Evolutionary conservation across 495 filamentous ascomycete genomes (phyloP), one percentile per base, ranked within the genome.

Genomic region (Penicillium argentinense): DNA sequence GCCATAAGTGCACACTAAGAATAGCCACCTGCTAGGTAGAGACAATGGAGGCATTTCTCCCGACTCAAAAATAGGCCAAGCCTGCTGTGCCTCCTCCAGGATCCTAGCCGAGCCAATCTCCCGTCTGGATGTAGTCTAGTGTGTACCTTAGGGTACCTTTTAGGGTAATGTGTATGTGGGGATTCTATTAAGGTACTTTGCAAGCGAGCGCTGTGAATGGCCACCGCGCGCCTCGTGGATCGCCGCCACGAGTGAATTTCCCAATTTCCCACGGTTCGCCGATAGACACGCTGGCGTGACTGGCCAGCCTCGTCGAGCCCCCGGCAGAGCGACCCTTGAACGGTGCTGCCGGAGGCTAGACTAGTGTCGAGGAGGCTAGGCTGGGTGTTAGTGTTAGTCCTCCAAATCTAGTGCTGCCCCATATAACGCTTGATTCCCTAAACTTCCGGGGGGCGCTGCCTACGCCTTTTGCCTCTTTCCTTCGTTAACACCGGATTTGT

Each of bases 181-280:
- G n/a, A 33, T 7, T 33, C n/a, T 7, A 14, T 33, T 33, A 49
- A 42, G 26, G 40, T 29, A 7, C 40, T 42, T 26, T 24, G 5
- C 12, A 39, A 39, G 49, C 49, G 49, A 52, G 49, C 28, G 9
- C 2, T n/a, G 1, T 46, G 0, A 45, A 5, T 52, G 48, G 47
- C 34, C 34, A 38, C 19, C 22, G 9, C 34, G 34, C n/a, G 18
- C 16, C 44, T 50, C 39, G 47, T 50, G 47, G 47, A 37, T 52
- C 47, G 13, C 6, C 39, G 32, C 47, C 47, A 45, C 40, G 41
- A 26, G 46, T 13, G 34, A 14, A 41, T 3, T 41, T 13, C 30
- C 9, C 30, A 13, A 33, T 6, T 13, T n/a, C 18, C 30, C 29
- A 7, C 17, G 29, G 29, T 32, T 32, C 8, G 29, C 27, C 27